A percentile compares a stretch with the other conserved stretches of the same genome.
phyloP scores from a whole-genome alignment of 2,329 filamentous ascomycete genomes.

The Clarireedia homoeocarpa region DNA sequence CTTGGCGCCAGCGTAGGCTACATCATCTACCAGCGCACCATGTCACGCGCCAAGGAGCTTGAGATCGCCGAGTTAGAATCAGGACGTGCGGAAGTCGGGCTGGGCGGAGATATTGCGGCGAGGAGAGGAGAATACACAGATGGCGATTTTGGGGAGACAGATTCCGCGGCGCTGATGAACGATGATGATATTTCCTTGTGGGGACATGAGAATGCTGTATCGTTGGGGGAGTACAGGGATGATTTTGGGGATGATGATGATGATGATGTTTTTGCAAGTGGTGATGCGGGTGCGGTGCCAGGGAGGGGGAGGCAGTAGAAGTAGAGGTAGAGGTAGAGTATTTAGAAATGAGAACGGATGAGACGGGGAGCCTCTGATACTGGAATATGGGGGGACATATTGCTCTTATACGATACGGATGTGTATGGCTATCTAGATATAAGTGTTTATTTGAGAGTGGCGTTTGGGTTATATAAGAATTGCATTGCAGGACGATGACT shows the following conservation, averaged over 20 bases:
- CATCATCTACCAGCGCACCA: slow-evolving; percentile 72
- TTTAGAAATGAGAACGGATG: neutral
- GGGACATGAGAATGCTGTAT: slow-evolving; percentile 21
- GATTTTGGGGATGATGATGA: slow-evolving; percentile 26
- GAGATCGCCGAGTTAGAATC: slow-evolving; percentile 29
- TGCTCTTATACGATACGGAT: neutral
- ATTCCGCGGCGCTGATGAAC: slow-evolving; percentile 25
- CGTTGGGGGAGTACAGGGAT: slow-evolving; percentile 21
- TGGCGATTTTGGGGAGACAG: slow-evolving; percentile 12
- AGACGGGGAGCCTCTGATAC: neutral
- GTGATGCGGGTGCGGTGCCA: slow-evolving; percentile 16
- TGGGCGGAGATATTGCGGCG: slow-evolving; percentile 4
- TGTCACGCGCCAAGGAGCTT: slow-evolving; percentile 53
- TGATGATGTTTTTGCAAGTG: slow-evolving; percentile 20
- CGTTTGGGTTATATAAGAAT: neutral
- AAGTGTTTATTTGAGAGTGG: neutral
- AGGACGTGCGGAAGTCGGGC: slow-evolving; percentile 11
- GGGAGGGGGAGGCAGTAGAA: neutral
- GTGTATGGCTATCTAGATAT: neutral
- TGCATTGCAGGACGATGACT: neutral
- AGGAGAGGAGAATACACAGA: slow-evolving; percentile 18
- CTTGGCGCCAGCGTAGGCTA: slow-evolving; percentile 71
- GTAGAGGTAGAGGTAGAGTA: slow-evolving; percentile 6
- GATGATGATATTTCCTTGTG: slow-evolving; percentile 30
- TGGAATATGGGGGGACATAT: neutral